Conservation (phyloP, 352 stramenopile genomes). For the Peronospora farinosa region DNA sequence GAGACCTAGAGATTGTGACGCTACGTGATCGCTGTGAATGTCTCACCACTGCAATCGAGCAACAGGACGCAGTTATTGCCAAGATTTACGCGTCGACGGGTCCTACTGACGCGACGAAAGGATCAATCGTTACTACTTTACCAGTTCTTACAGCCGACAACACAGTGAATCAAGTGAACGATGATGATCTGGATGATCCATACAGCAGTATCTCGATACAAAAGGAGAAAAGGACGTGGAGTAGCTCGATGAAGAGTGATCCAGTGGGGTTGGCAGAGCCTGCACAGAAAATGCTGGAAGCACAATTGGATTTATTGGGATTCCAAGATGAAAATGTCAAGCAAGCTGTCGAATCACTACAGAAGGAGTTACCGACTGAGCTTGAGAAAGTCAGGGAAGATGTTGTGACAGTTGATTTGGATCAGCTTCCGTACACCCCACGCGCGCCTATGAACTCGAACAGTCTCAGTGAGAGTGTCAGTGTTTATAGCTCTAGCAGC, state of each 20-base stretch:
- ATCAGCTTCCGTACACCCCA: constrained; percentile 39
- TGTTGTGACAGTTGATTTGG: constrained; percentile 39
- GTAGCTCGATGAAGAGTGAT: constrained; percentile 25
- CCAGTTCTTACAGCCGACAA: neutral
- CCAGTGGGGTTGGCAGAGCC: constrained; percentile 29
- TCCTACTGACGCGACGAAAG: constrained; percentile 3
- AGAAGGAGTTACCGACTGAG: constrained; percentile 18
- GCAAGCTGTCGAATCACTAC: constrained; percentile 35
- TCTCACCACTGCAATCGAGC: constrained; percentile 51
- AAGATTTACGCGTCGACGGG: constrained; percentile 53
- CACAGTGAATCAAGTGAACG: neutral
- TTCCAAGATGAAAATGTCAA: constrained; percentile 35
- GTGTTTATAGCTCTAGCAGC: constrained; percentile 27
- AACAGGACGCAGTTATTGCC: constrained; percentile 73
- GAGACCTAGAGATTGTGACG: constrained; percentile 66
- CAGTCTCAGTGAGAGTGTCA: constrained; percentile 12
- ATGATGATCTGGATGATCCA: neutral
- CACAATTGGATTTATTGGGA: constrained; percentile 43
- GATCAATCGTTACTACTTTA: constrained; percentile 6
- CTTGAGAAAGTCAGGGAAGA: constrained; percentile 16
- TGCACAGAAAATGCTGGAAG: constrained; percentile 37
- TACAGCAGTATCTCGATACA: constrained; percentile 5
- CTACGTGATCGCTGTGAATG: constrained; percentile 62
- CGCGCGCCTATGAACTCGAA: constrained; percentile 6
- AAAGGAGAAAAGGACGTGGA: constrained; percentile 7